phyloP scores from a whole-genome alignment of 2,329 filamentous ascomycete genomes.

The Pseudopyricularia javanii region DNA sequence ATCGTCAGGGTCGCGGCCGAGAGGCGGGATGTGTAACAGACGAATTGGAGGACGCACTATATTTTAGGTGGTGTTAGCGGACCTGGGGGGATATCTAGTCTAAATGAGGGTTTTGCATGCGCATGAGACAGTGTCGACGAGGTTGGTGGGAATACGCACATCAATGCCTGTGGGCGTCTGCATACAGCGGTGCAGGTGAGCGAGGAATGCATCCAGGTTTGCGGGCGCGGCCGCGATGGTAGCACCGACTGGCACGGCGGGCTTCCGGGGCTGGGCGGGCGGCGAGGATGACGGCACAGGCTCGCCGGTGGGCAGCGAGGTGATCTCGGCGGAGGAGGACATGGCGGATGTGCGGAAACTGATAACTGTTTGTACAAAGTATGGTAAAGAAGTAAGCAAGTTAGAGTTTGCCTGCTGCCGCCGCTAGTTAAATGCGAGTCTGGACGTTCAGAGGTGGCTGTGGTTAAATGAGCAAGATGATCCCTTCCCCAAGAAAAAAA shows the following conservation, averaged over 20 bases:
- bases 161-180: conserved; percentile 59
- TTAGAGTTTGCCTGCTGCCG: too few relatives aligned
- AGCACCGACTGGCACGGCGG: conserved; percentile 10
- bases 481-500: too few relatives aligned
- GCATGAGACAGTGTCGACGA: not conserved
- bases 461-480: too few relatives aligned
- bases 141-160: conserved; percentile 4
- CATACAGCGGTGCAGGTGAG: conserved; percentile 49
- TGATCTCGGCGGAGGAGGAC: conserved; percentile 6
- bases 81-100: not conserved
- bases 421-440: too few relatives aligned
- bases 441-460: too few relatives aligned
- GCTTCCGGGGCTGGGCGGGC: conserved; percentile 3
- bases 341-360: too few relatives aligned
- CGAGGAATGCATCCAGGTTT: conserved; percentile 38
- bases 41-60: conserved; percentile 38
- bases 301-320: conserved; percentile 13
- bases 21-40: conserved; percentile 55
- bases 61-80: not conserved
- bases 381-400: too few relatives aligned
- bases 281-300: conserved; percentile 9
- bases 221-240: conserved; percentile 23
- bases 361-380: too few relatives aligned
- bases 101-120: not conserved
- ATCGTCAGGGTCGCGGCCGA: conserved; percentile 35